Evolutionary conservation across 2,329 filamentous ascomycete genomes (phyloP).

Genomic region (Mycogone perniciosa): DNA sequence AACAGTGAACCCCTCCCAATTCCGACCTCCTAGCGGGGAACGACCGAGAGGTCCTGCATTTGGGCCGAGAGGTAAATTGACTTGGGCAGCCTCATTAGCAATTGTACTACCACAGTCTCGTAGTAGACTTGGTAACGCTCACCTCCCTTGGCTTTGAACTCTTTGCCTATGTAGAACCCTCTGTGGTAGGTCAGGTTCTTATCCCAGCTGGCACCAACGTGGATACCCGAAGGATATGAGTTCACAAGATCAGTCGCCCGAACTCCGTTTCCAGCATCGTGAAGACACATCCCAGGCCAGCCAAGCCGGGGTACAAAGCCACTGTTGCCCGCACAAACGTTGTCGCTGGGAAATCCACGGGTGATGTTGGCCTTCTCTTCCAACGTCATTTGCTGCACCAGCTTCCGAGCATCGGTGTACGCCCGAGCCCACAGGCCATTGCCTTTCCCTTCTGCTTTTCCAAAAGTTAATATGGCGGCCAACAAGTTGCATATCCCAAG

Average conservation of each 20-base stretch:
- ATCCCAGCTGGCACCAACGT: slow-evolving; percentile 49
- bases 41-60: slow-evolving; percentile 65
- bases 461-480: neutral
- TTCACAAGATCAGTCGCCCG: slow-evolving; percentile 43
- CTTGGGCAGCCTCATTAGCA: slow-evolving; percentile 18
- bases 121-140: neutral
- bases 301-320: slow-evolving; percentile 38
- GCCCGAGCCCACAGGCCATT: slow-evolving; percentile 47
- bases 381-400: slow-evolving; percentile 58
- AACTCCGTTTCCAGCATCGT: slow-evolving; percentile 45
- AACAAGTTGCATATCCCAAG: neutral
- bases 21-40: slow-evolving; percentile 63
- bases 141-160: slow-evolving; percentile 50
- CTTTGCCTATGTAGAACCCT: slow-evolving; percentile 47
- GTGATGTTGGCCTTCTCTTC: slow-evolving; percentile 56
- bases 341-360: slow-evolving; percentile 47
- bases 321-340: slow-evolving; percentile 42
- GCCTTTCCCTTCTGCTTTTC: slow-evolving; percentile 26
- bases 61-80: slow-evolving; percentile 65
- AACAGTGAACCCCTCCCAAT: slow-evolving; percentile 68
- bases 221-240: slow-evolving; percentile 41
- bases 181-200: slow-evolving; percentile 44
- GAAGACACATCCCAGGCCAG: slow-evolving; percentile 43
- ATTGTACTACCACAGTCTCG: no score
- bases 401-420: slow-evolving; percentile 48